A percentile compares a stretch with the other conserved stretches of the same genome.
Evolutionary conservation across 306 rosid genomes (phyloP).

Genomic region (Casuarina cunninghamiana): DNA sequence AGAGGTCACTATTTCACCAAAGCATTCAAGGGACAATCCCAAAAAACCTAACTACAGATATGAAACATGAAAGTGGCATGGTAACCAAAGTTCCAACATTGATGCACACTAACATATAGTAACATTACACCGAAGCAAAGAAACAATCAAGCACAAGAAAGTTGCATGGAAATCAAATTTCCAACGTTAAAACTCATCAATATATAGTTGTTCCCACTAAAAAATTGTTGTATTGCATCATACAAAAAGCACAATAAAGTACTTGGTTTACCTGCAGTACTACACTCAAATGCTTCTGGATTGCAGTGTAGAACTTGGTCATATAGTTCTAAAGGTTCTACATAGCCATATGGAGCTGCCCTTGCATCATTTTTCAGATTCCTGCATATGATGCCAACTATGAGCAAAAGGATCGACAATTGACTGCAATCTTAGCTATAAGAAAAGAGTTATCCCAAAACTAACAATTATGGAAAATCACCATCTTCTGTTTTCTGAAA

Average conservation of each 20-base stretch:
- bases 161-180: background rate
- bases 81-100: background rate
- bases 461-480: background rate
- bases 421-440: background rate
- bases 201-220: slow-evolving; percentile 15
- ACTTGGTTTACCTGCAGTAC: slow-evolving; percentile 77
- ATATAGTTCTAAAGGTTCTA: slow-evolving; percentile 67
- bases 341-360: slow-evolving; percentile 37
- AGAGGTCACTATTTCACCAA: background rate
- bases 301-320: slow-evolving; percentile 75
- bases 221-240: background rate
- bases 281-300: slow-evolving; percentile 72
- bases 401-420: slow-evolving; percentile 21
- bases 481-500: background rate
- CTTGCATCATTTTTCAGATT: slow-evolving; percentile 68
- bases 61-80: background rate
- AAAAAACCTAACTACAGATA: background rate
- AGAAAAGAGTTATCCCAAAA: background rate
- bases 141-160: background rate
- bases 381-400: slow-evolving; percentile 44
- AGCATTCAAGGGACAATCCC: background rate
- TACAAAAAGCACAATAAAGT: slow-evolving; percentile 40
- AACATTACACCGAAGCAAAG: too few species aligned
- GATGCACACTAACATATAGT: background rate
- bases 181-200: background rate